Evolutionary conservation across 805 yeast species (phyloP), one percentile per base, ranked within the genome.

Genomic region (Candida nanaspora): DNA sequence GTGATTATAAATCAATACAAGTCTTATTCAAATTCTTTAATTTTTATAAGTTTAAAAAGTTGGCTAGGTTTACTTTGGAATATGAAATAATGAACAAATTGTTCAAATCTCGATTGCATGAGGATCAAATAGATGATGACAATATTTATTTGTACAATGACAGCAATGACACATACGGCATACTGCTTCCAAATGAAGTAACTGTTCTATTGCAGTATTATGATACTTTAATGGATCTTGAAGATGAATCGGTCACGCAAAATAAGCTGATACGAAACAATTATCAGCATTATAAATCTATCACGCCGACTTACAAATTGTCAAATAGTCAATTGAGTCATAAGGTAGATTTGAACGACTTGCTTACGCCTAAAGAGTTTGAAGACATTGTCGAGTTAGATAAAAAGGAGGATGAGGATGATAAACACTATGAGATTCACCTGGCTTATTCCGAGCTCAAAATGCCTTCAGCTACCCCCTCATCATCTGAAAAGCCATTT

Each of bases 41-140:
- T 7, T 71, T 69, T 49, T 68, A 82, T 38, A 70, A 68, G 5
- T 65, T 70, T 23, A 55, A 59, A 8, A 66, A 76, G 42, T 57
- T 83, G 22, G 68, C 80, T 6, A 64, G 86, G 30, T 68, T 69
- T 45, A 60, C 78, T 2, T 56, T 81, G 25, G 95, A 86, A 51
- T 76, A 78, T 51, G 75, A 74, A 39, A 46, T 78, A 2, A 64
- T 72, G 4, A 70, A 72, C 23, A 60, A 39, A 9, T 27, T 35
- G 9, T 42, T 57, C 2, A 75, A 70, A 2, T 29, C 52, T 5
- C 19, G n/a, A n/a, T n/a, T n/a, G n/a, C n/a, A 44, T 3, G 46
- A 46, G 29, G 33, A 51, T 10, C 45, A 39, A 6, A n/a, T 13
- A 4, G 21, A 20, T 11, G 27, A 25, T 14, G 30, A 31, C 2